phyloP scores from a whole-genome alignment of 176 grass and related monocot species.

The Triticum aestivum region DNA sequence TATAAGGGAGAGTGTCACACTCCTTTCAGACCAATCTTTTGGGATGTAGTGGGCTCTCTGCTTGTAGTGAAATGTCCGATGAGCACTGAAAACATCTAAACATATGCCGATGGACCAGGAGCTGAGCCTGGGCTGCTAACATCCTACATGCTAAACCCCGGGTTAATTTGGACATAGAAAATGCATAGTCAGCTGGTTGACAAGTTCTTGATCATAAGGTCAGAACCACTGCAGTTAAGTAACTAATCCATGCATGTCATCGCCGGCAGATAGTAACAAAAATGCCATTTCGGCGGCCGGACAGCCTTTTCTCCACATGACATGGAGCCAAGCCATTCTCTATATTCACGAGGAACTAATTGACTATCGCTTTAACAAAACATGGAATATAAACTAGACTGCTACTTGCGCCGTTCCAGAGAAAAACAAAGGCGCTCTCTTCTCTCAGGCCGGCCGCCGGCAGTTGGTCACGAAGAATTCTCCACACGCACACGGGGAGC shows the following conservation, averaged over 20 bases:
- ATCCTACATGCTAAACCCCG: no score
- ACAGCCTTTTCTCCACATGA: no score
- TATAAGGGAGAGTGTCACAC: no score
- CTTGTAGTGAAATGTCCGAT: no score
- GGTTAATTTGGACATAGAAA: not conserved
- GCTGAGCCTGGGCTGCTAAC: no score
- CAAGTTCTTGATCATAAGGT: not conserved
- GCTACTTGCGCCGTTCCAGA: not conserved
- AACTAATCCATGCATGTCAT: not conserved
- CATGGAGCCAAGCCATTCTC: not conserved
- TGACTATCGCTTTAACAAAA: not conserved
- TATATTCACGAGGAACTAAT: not conserved
- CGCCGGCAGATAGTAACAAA: no score
- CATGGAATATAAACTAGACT: not conserved
- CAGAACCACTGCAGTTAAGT: not conserved
- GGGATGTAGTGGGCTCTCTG: no score
- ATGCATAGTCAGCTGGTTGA: no score
- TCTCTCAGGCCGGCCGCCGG: conserved; percentile 11
- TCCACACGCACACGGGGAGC: not conserved
- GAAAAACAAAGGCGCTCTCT: not conserved
- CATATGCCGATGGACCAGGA: no score
- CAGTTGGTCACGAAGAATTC: conserved; percentile 8
- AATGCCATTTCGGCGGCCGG: not conserved
- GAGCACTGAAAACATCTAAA: no score
- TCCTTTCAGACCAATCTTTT: no score